Conservation (phyloP, 768 basidiomycete species). For the Tulasnella sp. region DNA sequence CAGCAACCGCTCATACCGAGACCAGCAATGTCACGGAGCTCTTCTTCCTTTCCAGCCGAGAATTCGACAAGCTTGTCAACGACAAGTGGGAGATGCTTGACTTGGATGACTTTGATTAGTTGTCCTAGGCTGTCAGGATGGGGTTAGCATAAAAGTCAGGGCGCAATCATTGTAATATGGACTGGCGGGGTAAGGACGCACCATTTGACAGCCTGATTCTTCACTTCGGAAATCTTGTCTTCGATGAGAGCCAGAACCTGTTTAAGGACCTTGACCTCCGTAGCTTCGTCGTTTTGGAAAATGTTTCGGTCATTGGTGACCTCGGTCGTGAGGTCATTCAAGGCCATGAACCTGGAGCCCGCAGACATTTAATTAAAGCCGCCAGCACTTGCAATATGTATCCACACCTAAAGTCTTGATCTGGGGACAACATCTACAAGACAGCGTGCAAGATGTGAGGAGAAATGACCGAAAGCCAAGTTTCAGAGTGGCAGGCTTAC, state of each 20-base stretch:
- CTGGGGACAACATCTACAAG: slow-evolving; percentile 70
- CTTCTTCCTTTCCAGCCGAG: slow-evolving; percentile 79
- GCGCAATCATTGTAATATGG: background rate
- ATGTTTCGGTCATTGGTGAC: slow-evolving; percentile 64
- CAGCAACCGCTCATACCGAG: slow-evolving; percentile 43
- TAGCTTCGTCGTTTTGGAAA: slow-evolving; percentile 73
- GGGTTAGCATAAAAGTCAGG: background rate
- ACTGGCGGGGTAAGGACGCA: slow-evolving; percentile 25
- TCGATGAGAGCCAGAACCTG: slow-evolving; percentile 79
- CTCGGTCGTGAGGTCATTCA: slow-evolving; percentile 88
- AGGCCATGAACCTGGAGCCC: slow-evolving; percentile 74
- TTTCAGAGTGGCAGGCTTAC: too few relatives aligned
- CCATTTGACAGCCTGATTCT: slow-evolving; percentile 97
- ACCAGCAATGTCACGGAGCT: slow-evolving; percentile 85
- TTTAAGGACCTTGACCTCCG: slow-evolving; percentile 74
- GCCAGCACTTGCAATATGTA: slow-evolving; percentile 12
- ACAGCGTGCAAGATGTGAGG: background rate
- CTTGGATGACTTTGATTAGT: slow-evolving; percentile 79
- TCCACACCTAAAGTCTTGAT: slow-evolving; percentile 77
- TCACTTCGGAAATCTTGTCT: slow-evolving; percentile 96
- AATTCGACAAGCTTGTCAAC: slow-evolving; percentile 84
- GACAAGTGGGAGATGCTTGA: slow-evolving; percentile 70
- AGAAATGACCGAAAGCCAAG: background rate
- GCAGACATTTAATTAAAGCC: slow-evolving; percentile 17
- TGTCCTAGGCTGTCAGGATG: slow-evolving; percentile 56